These are phyloP conservation scores for Cercospora zeae-maydis DNA, from an alignment of 2,329 filamentous ascomycete genomes.

Conservation along the genomic window DNA sequence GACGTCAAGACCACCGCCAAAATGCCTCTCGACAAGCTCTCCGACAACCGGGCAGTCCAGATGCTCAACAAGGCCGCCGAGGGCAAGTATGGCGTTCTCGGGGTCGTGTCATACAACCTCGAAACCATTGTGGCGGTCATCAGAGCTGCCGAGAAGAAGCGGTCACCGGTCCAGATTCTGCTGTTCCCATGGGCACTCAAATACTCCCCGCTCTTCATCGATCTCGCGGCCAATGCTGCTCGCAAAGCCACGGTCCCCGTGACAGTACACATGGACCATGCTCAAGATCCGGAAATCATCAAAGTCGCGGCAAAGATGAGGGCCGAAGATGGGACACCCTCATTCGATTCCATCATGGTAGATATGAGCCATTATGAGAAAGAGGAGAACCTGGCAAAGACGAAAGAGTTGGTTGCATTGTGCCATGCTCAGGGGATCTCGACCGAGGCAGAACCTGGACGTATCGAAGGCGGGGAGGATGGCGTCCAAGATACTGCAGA, in stretches of 20 bases:
- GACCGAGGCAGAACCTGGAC: slow-evolving; percentile 67
- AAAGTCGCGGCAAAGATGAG: slow-evolving; percentile 26
- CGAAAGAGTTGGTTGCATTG: slow-evolving; percentile 59
- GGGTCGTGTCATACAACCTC: slow-evolving; percentile 48
- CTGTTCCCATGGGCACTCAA: slow-evolving; percentile 72
- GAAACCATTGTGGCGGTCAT: slow-evolving; percentile 68
- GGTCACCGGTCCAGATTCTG: slow-evolving; percentile 66
- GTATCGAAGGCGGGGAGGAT: slow-evolving; percentile 72
- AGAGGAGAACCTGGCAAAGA: slow-evolving; percentile 64
- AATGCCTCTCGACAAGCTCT: slow-evolving; percentile 26
- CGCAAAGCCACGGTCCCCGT: slow-evolving; percentile 43
- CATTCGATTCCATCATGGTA: slow-evolving; percentile 71
- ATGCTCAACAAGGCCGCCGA: slow-evolving; percentile 35
- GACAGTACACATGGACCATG: slow-evolving; percentile 48
- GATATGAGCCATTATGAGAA: slow-evolving; percentile 73
- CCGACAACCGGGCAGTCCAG: slow-evolving; percentile 33
- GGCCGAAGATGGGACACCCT: slow-evolving; percentile 40
- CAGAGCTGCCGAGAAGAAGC: slow-evolving; percentile 63
- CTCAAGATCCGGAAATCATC: slow-evolving; percentile 42
- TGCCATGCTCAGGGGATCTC: slow-evolving; percentile 64
- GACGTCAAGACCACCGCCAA: slow-evolving; percentile 1
- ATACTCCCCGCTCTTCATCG: slow-evolving; percentile 55
- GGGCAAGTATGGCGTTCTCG: slow-evolving; percentile 36
- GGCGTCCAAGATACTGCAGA: slow-evolving; percentile 63
- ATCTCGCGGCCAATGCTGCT: slow-evolving; percentile 45